These are phyloP conservation scores for Solanum okadae DNA, from an alignment of 257 asterid genomes.

Conservation along the genomic window DNA sequence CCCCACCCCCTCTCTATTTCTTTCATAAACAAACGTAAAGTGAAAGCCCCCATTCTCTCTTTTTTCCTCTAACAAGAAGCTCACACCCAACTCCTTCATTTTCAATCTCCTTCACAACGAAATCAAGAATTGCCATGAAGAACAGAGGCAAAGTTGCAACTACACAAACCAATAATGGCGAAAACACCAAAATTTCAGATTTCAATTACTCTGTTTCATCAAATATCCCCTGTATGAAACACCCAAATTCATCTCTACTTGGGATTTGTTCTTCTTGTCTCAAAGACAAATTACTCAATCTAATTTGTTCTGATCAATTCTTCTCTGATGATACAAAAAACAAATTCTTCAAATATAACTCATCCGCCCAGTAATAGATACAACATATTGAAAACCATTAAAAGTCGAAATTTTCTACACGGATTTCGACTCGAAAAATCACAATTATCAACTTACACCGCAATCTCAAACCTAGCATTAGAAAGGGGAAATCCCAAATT, in stretches of 20 bases:
- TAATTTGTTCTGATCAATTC: constrained; percentile 53
- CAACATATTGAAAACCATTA: no score
- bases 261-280: constrained; percentile 73
- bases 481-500: no score
- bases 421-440: no score
- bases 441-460: no score
- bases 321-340: constrained; percentile 37
- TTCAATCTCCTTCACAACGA: neutral
- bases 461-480: no score
- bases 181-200: constrained; percentile 9
- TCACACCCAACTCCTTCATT: neutral
- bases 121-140: constrained; percentile 29
- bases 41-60: constrained; percentile 27
- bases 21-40: constrained; percentile 46
- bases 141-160: constrained; percentile 50
- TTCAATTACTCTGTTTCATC: constrained; percentile 44
- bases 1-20: constrained; percentile 32
- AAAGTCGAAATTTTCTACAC: no score
- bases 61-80: neutral
- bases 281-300: constrained; percentile 47
- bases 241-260: constrained; percentile 46
- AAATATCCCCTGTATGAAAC: constrained; percentile 60
- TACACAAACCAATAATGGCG: neutral
- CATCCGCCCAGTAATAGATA: no score
- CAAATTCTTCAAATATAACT: neutral